Conservation (phyloP, 768 basidiomycete species). For the Pluteus cervinus region DNA sequence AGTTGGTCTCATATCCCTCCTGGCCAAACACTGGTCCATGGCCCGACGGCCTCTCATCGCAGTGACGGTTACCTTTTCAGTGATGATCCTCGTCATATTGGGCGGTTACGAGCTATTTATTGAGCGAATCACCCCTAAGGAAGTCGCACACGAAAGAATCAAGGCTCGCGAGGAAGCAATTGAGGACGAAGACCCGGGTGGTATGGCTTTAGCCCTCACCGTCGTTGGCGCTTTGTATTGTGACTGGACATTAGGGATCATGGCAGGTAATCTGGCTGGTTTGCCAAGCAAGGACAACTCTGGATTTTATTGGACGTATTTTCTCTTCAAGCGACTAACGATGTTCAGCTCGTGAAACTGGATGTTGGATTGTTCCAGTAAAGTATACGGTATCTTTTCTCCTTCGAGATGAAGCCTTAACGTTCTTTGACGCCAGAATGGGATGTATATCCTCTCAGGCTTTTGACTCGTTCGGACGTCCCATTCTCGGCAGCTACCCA, state of each 20-base stretch:
- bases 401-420: no score
- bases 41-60: conserved; percentile 11
- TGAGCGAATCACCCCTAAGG: no score
- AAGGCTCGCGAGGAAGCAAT: no score
- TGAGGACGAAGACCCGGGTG: conserved; percentile 11
- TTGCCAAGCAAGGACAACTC: conserved; percentile 18
- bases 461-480: no score
- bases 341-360: conserved; percentile 20
- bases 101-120: no score
- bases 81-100: no score
- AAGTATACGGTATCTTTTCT: no score
- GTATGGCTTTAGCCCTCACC: conserved; percentile 13
- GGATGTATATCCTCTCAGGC: no score
- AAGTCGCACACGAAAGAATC: no score
- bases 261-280: conserved; percentile 20
- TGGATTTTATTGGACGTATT: conserved; percentile 23
- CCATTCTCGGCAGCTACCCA: no score
- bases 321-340: conserved; percentile 19
- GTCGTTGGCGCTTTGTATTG: conserved; percentile 21
- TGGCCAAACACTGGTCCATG: conserved; percentile 14
- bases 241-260: conserved; percentile 23
- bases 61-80: conserved; percentile 19
- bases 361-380: no score
- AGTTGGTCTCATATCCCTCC: conserved; percentile 24
- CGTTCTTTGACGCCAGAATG: no score